phyloP scores from a whole-genome alignment of 2,329 filamentous ascomycete species.

The Hypoxylon sp. region DNA sequence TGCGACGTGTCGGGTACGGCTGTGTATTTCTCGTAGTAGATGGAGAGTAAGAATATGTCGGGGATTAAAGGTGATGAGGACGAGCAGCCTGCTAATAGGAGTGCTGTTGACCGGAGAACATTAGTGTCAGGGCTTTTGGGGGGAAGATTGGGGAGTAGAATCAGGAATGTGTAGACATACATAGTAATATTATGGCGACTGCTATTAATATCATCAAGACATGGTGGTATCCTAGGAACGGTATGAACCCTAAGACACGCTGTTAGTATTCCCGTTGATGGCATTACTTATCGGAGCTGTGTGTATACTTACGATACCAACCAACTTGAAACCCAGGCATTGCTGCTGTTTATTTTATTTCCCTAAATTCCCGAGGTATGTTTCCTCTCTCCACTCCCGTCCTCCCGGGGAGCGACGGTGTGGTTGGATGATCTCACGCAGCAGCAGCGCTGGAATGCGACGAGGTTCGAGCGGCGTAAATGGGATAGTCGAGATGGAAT shows the following conservation, averaged over 20 bases:
- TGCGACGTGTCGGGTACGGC: conserved; percentile 87
- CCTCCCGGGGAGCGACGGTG: conserved; percentile 54
- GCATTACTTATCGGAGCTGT: not conserved
- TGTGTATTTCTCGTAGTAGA: conserved; percentile 93
- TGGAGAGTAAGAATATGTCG: conserved; percentile 96
- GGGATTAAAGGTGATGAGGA: conserved; percentile 96
- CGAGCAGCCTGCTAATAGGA: conserved; percentile 94
- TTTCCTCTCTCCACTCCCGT: conserved; percentile 52
- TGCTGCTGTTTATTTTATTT: conserved; percentile 38
- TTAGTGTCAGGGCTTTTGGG: conserved; percentile 14
- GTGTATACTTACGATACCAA: conserved; percentile 54
- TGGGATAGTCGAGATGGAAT: conserved; percentile 46
- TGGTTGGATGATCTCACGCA: conserved; percentile 45
- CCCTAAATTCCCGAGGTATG: conserved; percentile 44
- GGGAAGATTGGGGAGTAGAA: not conserved
- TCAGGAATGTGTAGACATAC: conserved; percentile 69
- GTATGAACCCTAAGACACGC: conserved; percentile 69
- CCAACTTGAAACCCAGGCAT: conserved; percentile 53
- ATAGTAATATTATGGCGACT: conserved; percentile 92
- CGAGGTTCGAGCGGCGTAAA: conserved; percentile 27
- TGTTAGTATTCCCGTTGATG: conserved; percentile 20
- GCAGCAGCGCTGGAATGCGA: conserved; percentile 50
- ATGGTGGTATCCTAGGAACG: conserved; percentile 82
- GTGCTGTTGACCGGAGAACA: conserved; percentile 68
- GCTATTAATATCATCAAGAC: conserved; percentile 98